Base-by-base conservation (phyloP, 352 stramenopile species). In the Globisporangium nunn region DNA sequence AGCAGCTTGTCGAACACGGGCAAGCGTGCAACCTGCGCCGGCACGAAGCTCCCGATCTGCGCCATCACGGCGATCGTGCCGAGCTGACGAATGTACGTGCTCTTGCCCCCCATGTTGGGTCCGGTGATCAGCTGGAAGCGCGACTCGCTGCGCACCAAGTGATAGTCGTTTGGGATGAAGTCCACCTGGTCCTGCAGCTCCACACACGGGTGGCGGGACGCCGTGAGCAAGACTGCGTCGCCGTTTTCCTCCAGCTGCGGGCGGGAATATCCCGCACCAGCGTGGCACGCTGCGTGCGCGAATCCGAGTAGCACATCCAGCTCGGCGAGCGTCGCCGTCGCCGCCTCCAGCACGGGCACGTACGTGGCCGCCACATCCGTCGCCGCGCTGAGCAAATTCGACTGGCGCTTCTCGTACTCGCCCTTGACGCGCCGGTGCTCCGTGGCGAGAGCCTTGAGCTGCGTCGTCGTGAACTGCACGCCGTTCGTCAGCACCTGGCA, bases 91-190 rank as follows among this genome's bases (percentile, higher is more conserved):
- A 99, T 99, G 80, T 99, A 99, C 8, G 96, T 99, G 49, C 81
- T 97, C 66, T 99, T 99, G 55, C 96, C 96, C 54, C 94, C 94
- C 96, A 99, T 99, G 72, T 99, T 99, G 1, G 98, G 98, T 6
- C 98, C 98, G 1, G 97, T 99, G 35, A 99, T 91, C 23, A 99
- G 71, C 60, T 97, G 81, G 59, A 98, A 98, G 31, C 85, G 87
- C 1, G 81, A 95, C 45, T 75, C 68, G 17, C 91, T 82, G 43
- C 85, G 86, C 23, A 73, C 56, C 15, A 99, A 73, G 30, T 81
- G 74, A 66, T 98, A 96, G 81, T 98, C 88, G 70, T 99, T 99
- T 18, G 97, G 87, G 63, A 99, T 99, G 72, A 99, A 99, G 55
- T 96, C 75, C 12, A 94, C 77, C 14, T 77, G 71, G 54, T 98